Evolutionary conservation across 2,329 filamentous ascomycete species (phyloP), one percentile per base, ranked within the genome.

Genomic region (Macrophomina tecta): DNA sequence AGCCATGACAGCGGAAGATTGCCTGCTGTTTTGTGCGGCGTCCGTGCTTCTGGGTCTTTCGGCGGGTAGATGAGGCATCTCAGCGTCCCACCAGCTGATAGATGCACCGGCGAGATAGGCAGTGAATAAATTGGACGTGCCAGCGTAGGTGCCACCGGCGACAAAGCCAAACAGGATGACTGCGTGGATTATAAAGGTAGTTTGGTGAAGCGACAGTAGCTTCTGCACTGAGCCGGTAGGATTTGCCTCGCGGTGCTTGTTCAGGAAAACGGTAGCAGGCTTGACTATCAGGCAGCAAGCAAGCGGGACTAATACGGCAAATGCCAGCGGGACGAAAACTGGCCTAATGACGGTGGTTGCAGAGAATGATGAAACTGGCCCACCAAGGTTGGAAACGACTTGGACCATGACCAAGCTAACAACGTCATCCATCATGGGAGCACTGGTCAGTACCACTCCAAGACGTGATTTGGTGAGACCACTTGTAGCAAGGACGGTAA

Each of bases 381-480:
- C 64, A 77, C 90, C 84, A 0, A 94, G 80, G 55, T 88, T 89
- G 0, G 89, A 86, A 28, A 95, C 89, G 53, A 94, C 85, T 70
- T 92, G 87, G 0, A 93, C 89, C 86, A 94, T 90, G 7, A 94
- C 86, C 9, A 94, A 79, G 0, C 91, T 91, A 1, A 91, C 85
- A 0, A 94, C 89, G 77, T 95, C 91, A 73, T 95, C 92, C 79
- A 95, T 86, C 86, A 95, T 91, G 0, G 91, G 92, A 0, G 91
- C 91, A 67, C 86, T 89, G 2, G 87, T 86, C 0, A 93, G 82
- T 0, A 95, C 86, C 8, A 78, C 87, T 66, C 80, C 92, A 0
- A 89, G 74, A 1, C 86, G 78, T 8, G 84, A 88, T 1, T 79
- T 74, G n/a, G 79, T 80, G 11, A 90, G 76, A 1, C 82, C 82